Conservation (phyloP, 139 green algal species). For the Tetraselmis striata region DNA sequence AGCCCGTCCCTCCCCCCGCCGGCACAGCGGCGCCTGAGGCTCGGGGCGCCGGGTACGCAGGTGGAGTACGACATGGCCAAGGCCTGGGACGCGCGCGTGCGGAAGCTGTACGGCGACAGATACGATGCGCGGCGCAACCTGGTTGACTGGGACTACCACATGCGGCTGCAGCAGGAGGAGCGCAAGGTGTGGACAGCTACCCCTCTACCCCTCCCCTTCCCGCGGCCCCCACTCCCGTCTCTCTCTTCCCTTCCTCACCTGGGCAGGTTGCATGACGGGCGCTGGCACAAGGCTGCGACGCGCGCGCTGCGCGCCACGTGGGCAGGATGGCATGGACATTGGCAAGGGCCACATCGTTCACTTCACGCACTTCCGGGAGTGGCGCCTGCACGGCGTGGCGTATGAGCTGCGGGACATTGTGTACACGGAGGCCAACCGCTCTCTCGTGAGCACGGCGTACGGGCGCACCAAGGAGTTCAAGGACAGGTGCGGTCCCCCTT, state of each 20-base stretch:
- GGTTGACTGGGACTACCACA: slow-evolving; percentile 78
- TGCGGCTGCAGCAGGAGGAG: slow-evolving; percentile 36
- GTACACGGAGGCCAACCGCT: slow-evolving; percentile 55
- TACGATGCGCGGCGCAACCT: slow-evolving; percentile 60
- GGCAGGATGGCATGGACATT: neutral
- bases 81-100: slow-evolving; percentile 49
- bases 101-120: slow-evolving; percentile 58
- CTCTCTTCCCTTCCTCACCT: too few relatives aligned
- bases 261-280: too few relatives aligned
- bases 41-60: neutral
- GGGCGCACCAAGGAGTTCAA: slow-evolving; percentile 58
- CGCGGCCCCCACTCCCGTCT: too few relatives aligned
- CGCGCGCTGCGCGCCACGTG: too few relatives aligned
- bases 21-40: neutral
- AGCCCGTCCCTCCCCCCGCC: neutral
- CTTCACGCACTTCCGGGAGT: slow-evolving; percentile 55
- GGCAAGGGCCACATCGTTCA: slow-evolving; percentile 43
- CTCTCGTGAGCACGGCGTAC: slow-evolving; percentile 48
- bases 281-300: too few relatives aligned
- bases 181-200: too few relatives aligned
- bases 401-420: slow-evolving; percentile 53
- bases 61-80: slow-evolving; percentile 46
- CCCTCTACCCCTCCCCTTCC: too few relatives aligned
- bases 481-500: slow-evolving; percentile 29
- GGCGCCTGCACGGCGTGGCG: slow-evolving; percentile 41